Conservation (phyloP, 164 flowering plant genomes). For the Pachysandra terminalis region DNA sequence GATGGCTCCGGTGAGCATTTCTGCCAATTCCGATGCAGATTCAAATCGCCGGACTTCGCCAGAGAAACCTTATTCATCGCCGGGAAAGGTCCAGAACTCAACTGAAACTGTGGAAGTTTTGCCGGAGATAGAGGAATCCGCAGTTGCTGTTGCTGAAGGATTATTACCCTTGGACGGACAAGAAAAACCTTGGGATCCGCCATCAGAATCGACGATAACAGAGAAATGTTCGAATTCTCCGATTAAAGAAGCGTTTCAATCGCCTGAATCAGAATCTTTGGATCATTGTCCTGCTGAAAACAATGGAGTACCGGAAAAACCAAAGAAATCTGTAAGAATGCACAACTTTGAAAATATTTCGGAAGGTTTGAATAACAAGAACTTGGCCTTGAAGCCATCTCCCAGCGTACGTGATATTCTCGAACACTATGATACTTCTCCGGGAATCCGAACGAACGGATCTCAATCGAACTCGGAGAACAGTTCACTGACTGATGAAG, state of each 20-base stretch:
- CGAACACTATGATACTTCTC: slow-evolving; percentile 10
- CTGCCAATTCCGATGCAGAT: neutral
- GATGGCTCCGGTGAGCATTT: neutral
- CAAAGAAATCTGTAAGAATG: slow-evolving; percentile 15
- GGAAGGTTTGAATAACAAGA: neutral
- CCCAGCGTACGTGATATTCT: slow-evolving; percentile 22
- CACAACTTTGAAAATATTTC: slow-evolving; percentile 1
- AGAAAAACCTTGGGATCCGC: neutral
- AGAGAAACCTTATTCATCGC: neutral
- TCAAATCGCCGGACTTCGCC: neutral
- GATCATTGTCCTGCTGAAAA: neutral
- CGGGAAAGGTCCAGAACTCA: neutral
- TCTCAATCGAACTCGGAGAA: slow-evolving; percentile 10
- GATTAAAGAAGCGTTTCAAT: neutral
- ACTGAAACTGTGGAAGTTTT: neutral
- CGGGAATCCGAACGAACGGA: slow-evolving; percentile 2
- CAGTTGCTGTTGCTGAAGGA: neutral
- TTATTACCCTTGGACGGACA: neutral
- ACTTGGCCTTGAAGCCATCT: slow-evolving; percentile 14
- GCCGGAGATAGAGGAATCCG: neutral
- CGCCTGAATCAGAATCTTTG: neutral
- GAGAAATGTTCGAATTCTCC: neutral
- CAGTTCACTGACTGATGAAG: slow-evolving; percentile 28
- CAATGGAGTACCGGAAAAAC: neutral
- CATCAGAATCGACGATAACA: neutral